Base-by-base conservation (phyloP, 306 rosid genomes). In the Bauhinia variegata region DNA sequence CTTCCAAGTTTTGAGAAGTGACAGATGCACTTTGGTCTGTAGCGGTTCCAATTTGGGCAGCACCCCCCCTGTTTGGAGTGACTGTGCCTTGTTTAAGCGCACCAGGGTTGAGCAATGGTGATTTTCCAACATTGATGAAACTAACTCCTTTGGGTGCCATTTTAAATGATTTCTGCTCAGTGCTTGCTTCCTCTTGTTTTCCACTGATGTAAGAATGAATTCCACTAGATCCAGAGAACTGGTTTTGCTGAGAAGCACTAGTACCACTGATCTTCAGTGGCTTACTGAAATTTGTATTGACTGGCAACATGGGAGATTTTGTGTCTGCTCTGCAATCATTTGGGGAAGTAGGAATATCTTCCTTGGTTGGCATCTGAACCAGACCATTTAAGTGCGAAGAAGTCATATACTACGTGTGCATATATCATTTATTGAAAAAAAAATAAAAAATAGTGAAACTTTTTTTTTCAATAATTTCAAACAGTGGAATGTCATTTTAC, bases 71-170 rank as follows among this genome's bases (percentile, higher is more conserved):
- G 52, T 66, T 62, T 59, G 79, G 65, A 44, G 79, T 57, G 13
- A 61, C 54, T 38, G 11, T 48, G 53, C 67, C 84, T 60, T 66
- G 87, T 48, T 75, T 79, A 13, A 33, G 64, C 50, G 66, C 41
- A 46, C 63, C 48, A 32, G 76, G 72, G 74, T 58, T 57, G 18
- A 60, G 52, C 38, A 43, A 70, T 36, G 74, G 66, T 55, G 77
- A 65, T 34, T 74, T 78, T 43, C 75, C 70, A 76, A 77, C 70
- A 78, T 81, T 73, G 63, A 79, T 70, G 69, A 85, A 74, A 61
- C 80, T 79, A 67, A 82, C 72, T 79, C 92, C 93, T 75, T 67
- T 79, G 11, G 88, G 85, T 70, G 65, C 61, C 38, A 52, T 9
- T 32, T 44, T 75, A 38, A 71, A 64, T 43, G 77, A 76, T 76